These are phyloP conservation scores for Plectosphaerella plurivora DNA, from an alignment of 2,329 filamentous ascomycete genomes.

Conservation along the genomic window DNA sequence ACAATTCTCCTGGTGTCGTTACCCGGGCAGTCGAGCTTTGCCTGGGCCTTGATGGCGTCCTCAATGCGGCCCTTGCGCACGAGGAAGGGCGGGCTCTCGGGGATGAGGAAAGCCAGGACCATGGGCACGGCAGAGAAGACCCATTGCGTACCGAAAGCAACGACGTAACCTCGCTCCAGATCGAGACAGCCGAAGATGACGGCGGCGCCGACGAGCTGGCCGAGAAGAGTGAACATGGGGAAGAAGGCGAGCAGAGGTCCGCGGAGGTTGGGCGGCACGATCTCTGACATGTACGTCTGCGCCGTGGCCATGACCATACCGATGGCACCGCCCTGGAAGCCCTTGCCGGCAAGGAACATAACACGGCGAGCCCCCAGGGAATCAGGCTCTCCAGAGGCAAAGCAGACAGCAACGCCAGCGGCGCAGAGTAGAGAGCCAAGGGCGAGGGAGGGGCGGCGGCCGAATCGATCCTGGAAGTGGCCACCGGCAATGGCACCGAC, in stretches of 20 bases:
- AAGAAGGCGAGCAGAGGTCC: constrained; percentile 43
- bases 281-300: constrained; percentile 46
- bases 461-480: constrained; percentile 32
- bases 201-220: constrained; percentile 39
- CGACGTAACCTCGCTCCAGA: constrained; percentile 27
- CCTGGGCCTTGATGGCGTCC: constrained; percentile 39
- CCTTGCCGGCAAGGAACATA: constrained; percentile 38
- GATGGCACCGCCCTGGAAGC: constrained; percentile 38
- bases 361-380: constrained; percentile 22
- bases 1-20: constrained; percentile 34
- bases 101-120: constrained; percentile 36
- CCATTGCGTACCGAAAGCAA: constrained; percentile 41
- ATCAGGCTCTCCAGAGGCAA: constrained; percentile 14
- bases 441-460: constrained; percentile 29
- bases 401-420: constrained; percentile 26
- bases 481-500: constrained; percentile 31
- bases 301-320: constrained; percentile 37
- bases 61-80: constrained; percentile 33
- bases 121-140: constrained; percentile 36
- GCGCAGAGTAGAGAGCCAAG: constrained; percentile 30
- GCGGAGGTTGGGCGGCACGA: constrained; percentile 38
- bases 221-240: constrained; percentile 42
- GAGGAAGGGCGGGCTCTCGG: constrained; percentile 46
- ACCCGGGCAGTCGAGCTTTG: constrained; percentile 39
- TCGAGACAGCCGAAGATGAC: constrained; percentile 30